Percentiles rank a stretch among this genome's conserved stretches.
Conservation (phyloP, 805 yeast species). For the Cyberlindnera xishuangbannaensis region DNA sequence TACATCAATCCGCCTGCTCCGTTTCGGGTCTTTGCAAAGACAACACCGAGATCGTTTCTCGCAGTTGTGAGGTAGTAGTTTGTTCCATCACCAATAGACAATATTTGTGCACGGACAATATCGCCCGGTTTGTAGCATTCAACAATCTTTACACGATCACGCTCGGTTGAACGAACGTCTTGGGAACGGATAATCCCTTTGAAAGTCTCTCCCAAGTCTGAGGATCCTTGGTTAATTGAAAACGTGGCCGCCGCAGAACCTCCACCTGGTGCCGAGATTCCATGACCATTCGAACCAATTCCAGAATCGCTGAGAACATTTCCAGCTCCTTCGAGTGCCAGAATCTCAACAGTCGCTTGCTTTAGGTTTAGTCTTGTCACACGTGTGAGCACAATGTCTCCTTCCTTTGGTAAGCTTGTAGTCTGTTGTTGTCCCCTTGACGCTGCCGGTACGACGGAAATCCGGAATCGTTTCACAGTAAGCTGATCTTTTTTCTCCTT, state of each 20-base stretch:
- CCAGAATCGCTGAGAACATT: conserved; percentile 57
- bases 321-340: conserved; percentile 59
- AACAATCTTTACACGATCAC: conserved; percentile 76
- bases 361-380: conserved; percentile 60
- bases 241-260: conserved; percentile 48
- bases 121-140: conserved; percentile 90
- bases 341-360: conserved; percentile 76
- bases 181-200: conserved; percentile 81
- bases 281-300: conserved; percentile 51
- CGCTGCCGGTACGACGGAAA: conserved; percentile 27
- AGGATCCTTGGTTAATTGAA: conserved; percentile 41
- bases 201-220: conserved; percentile 82
- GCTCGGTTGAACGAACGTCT: conserved; percentile 85
- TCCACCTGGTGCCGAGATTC: conserved; percentile 39
- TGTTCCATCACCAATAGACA: conserved; percentile 89
- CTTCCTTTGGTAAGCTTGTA: conserved; percentile 64
- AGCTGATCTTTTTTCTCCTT: conserved; percentile 5
- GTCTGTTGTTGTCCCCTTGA: conserved; percentile 9
- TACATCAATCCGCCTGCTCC: conserved; percentile 75
- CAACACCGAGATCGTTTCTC: conserved; percentile 86
- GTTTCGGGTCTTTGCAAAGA: conserved; percentile 66
- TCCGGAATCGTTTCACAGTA: conserved; percentile 2
- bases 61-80: conserved; percentile 89
- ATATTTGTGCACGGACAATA: conserved; percentile 73
- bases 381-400: conserved; percentile 73